Base-by-base conservation (phyloP, 257 asterid species). In the Cinchona pubescens region DNA sequence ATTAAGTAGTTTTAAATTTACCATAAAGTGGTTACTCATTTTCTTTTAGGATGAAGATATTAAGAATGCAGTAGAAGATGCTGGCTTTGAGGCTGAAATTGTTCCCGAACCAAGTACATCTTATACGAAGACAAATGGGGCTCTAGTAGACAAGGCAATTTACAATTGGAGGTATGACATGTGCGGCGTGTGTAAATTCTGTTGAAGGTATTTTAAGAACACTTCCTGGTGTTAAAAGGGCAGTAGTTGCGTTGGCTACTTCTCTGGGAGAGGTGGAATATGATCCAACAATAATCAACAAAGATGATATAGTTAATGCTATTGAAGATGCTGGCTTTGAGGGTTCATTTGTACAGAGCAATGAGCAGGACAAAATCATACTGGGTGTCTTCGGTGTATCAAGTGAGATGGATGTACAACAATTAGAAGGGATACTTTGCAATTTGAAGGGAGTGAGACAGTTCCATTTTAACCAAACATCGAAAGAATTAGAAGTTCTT, bases 251-350 rank as follows among this genome's bases (percentile, higher is more conserved):
- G 77, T 84, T 95, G 80, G 91, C 98, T 48, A 95, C 99, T 25
- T 88, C 96, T 16, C 79, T 92, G 48, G 99, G 99, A 59, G 98
- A 92, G 87, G 96, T 95, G 82, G 97, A 90, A 76, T 95, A 92
- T 84, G 96, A 95, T 73, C 86, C 97, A 27, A 69, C 88, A 46
- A 69, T 84, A 65, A 86, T 84, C 76, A 86, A 86, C 79, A 91
- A 91, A 87, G 94, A 92, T 62, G 96, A 91, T 75, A 85, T 95
- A 73, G 75, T 89, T 66, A 86, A 73, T 84, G 96, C 96, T 60
- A 92, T 95, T 59, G 96, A 92, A 85, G 97, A 95, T 88, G 98
- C 98, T 83, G 99, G 99, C 62, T 95, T 95, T 86, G 99, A 95
- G 79, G 97, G 89, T 80, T 88, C 97, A 79, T 90, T 95, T 83